Evolutionary conservation across 2,329 filamentous ascomycete species (phyloP), one percentile per base, ranked within the genome.

Genomic region (Massarina eburnea): DNA sequence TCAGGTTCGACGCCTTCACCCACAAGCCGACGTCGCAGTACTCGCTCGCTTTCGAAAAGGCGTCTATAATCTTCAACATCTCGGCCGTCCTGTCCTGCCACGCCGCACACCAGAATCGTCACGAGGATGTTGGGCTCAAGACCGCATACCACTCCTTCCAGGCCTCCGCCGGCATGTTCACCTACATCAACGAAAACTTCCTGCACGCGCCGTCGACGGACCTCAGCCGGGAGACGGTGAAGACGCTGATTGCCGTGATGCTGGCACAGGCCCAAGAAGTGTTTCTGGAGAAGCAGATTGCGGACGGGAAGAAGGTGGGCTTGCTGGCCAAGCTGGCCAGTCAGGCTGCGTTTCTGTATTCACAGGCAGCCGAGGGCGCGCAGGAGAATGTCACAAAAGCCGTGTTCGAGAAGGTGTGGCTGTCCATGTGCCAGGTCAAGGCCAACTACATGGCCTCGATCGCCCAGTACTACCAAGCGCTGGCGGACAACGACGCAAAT

Each of bases 101-200:
- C 78, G 94, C 92, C 50, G 91, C 92, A 34, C 82, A 89, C 65
- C 95, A 99, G 73, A 91, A 94, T 58, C 85, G 94, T 39, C 88
- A 88, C 54, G 91, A 97, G 67, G 94, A 99, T 65, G 81, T 88
- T 5, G 92, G 92, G 26, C 81, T 97, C 67, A 99, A 99, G 75
- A 92, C 91, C 12, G 90, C 94, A 15, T 99, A 97, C 68, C 92
- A 99, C 71, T 96, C 91, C 17, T 97, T 97, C 75, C 94, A 99
- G 71, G 94, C 94, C 32, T 91, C 92, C 7, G 94, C 94, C 8
- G 94, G 94, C 75, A 99, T 99, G 94, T 99, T 97, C 71, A 97
- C 92, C 42, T 99, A 99, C 65, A 99, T 99, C 76, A 99, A 99
- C 72, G 94, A 99, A 74, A 99, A 99, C 74, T 99, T 99, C 68